phyloP scores from a whole-genome alignment of 2,329 filamentous ascomycete species.

The Aspergillus hiratsukae region DNA sequence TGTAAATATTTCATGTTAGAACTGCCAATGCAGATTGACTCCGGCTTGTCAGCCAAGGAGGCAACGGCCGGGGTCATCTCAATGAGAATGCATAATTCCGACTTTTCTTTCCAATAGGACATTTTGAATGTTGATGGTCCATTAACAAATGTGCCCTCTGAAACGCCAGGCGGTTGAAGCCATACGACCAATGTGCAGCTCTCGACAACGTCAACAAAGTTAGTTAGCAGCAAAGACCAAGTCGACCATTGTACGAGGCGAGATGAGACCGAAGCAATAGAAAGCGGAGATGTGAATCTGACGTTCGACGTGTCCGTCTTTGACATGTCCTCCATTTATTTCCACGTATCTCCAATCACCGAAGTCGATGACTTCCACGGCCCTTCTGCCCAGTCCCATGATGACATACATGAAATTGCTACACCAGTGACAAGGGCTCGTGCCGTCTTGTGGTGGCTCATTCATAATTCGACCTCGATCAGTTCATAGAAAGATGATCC shows the following conservation, averaged over 20 bases:
- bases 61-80: neutral
- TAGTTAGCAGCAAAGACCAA: neutral
- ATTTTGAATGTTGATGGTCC: neutral
- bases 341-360: constrained; percentile 35
- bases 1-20: neutral
- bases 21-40: neutral
- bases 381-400: constrained; percentile 32
- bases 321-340: constrained; percentile 33
- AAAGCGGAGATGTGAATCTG: neutral
- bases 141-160: neutral
- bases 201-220: neutral
- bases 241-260: neutral
- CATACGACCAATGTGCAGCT: neutral
- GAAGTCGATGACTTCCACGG: constrained; percentile 32
- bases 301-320: constrained; percentile 23
- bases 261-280: neutral
- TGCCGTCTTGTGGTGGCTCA: constrained; percentile 13
- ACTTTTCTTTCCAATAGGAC: neutral
- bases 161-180: neutral
- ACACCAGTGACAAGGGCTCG: constrained; percentile 40
- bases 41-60: neutral
- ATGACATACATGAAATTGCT: constrained; percentile 36
- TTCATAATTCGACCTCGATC: constrained; percentile 2
- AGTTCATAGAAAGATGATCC: constrained; percentile 6
- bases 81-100: neutral